Evolutionary conservation across 176 grass and related monocot species (phyloP).

Genomic region (Puccinellia tenuiflora): DNA sequence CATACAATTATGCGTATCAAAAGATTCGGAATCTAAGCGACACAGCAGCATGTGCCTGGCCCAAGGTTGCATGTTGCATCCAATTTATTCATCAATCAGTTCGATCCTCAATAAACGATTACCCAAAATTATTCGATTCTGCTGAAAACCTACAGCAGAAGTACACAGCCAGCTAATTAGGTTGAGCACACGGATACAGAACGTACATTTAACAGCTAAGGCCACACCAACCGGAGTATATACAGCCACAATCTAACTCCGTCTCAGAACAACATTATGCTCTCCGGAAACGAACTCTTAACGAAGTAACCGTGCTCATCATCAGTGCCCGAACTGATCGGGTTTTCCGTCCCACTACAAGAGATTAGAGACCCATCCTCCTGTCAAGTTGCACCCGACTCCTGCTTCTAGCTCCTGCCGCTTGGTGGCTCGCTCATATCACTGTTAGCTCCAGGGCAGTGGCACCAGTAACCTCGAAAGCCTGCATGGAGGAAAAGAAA

Average conservation of each 20-base stretch:
- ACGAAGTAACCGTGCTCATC: not conserved
- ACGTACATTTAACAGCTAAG: slow-evolving; percentile 5
- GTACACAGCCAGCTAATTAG: slow-evolving; percentile 1
- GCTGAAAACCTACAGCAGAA: slow-evolving; percentile 14
- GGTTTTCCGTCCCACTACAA: not conserved
- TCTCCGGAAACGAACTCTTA: not conserved
- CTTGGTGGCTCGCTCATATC: not conserved
- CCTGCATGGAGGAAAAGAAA: slow-evolving; percentile 20
- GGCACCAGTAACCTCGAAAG: not conserved
- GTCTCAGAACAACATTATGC: not conserved
- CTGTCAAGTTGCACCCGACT: slow-evolving; percentile 20
- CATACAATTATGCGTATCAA: slow-evolving; percentile 2
- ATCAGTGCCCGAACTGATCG: not conserved
- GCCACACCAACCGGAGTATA: slow-evolving; percentile 4
- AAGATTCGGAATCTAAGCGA: slow-evolving; percentile 21
- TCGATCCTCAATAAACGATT: not conserved
- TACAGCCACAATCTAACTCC: slow-evolving; percentile 18
- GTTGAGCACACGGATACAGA: not conserved
- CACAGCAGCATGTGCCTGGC: not conserved
- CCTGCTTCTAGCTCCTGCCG: not conserved
- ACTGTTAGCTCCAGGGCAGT: slow-evolving; percentile 3
- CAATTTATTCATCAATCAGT: not conserved
- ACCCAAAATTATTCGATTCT: slow-evolving; percentile 19
- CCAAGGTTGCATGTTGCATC: not conserved
- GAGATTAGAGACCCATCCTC: no score